Evolutionary conservation across 2,329 filamentous ascomycete species (phyloP), one percentile per base, ranked within the genome.

Genomic region (Ophidiomyces ophidiicola): DNA sequence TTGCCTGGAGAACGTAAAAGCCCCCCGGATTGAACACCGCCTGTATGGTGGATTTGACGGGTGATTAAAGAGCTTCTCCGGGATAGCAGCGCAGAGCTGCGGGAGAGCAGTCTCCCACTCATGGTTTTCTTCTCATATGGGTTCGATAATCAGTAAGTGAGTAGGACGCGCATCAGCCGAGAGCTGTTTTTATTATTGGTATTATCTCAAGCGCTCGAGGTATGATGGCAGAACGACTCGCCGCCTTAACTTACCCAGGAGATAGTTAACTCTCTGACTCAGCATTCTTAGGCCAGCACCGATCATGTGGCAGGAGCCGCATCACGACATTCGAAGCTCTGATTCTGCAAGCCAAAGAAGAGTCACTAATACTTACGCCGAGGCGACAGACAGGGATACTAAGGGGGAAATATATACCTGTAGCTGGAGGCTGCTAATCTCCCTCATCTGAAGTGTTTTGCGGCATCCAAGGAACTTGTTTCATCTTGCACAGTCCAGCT

Each of bases 71-170:
- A 69, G 60, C 74, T 75, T 63, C 76, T 76, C 59, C 38, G 11
- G 32, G 77, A 68, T 53, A 77, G 64, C 62, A 78, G 75, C 62
- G 75, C 67, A 51, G 82, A 71, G 64, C 81, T 76, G 57, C 79
- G 76, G 61, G 81, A 78, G 63, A 87, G 69, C 53, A 83, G 75
- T 71, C 81, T 78, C 69, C 74, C 76, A 66, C 74, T 80, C 77
- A 81, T 80, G 53, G 56, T 64, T 61, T 40, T 51, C 48, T 53
- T 56, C 52, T 55, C 60, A 64, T 62, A 52, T 35, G 42, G 36
- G 21, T 5, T 21, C 33, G 17, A 20, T 28, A 20, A 18, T 15
- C 21, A n/a, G n/a, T n/a, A 25, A 20, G 19, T 15, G 17, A 5
- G 19, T 23, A 12, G 15, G 25, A n/a, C n/a, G n/a, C n/a, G n/a